phyloP scores from a whole-genome alignment of 2,329 filamentous ascomycete species.

The Scedosporium apiospermum region DNA sequence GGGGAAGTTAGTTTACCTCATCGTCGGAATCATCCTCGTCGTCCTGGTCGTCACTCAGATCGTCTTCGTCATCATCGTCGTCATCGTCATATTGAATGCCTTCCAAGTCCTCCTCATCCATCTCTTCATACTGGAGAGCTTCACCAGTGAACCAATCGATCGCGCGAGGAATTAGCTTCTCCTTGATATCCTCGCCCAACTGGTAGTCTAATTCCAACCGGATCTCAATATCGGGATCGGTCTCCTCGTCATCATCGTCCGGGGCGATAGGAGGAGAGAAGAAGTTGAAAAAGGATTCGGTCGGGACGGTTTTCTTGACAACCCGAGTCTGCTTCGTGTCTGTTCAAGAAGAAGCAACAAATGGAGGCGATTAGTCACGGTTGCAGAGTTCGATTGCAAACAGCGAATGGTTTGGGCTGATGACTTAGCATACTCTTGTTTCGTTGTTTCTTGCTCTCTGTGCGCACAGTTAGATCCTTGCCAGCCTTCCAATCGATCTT shows the following conservation, averaged over 20 bases:
- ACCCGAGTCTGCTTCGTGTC: constrained; percentile 99
- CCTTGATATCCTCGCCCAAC: constrained; percentile 98
- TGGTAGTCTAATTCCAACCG: constrained; percentile 97
- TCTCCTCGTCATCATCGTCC: constrained; percentile 59
- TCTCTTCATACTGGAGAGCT: constrained; percentile 90
- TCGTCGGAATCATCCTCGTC: constrained; percentile 75
- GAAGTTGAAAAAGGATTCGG: constrained; percentile 98
- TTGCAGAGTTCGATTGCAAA: no score
- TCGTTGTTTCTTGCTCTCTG: constrained; percentile 99
- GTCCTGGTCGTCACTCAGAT: constrained; percentile 74
- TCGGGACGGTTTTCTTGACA: constrained; percentile 97
- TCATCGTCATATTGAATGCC: constrained; percentile 88
- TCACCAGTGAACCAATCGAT: constrained; percentile 99
- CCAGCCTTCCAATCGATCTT: constrained; percentile 95
- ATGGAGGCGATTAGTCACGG: neutral
- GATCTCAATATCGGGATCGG: constrained; percentile 88
- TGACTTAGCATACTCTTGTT: constrained; percentile 78
- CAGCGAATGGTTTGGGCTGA: neutral
- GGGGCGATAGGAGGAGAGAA: constrained; percentile 85
- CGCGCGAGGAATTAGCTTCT: constrained; percentile 96
- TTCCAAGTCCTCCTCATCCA: constrained; percentile 74
- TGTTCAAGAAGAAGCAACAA: constrained; percentile 25
- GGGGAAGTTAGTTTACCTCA: constrained; percentile 42
- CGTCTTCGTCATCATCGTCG: constrained; percentile 83
- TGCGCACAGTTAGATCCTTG: constrained; percentile 85